Evolutionary conservation across 2,329 filamentous ascomycete genomes (phyloP).

Genomic region (Thelonectria rubi): DNA sequence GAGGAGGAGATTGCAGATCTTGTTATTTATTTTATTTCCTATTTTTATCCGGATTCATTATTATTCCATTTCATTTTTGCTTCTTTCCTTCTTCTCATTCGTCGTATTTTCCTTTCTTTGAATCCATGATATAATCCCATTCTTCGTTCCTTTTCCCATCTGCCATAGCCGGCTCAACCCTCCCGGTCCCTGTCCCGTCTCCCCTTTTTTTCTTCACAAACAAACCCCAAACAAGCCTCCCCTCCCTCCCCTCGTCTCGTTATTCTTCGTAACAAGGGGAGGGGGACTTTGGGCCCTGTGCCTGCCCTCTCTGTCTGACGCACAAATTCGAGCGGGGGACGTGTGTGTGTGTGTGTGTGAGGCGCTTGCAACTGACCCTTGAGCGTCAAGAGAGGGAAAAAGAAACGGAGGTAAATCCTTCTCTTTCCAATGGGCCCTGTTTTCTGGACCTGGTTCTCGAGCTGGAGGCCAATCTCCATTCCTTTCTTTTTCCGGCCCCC

Average conservation of each 20-base stretch:
- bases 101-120: neutral
- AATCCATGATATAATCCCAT: no score
- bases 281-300: neutral
- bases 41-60: no score
- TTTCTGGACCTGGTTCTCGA: constrained; percentile 16
- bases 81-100: no score
- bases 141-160: no score
- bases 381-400: neutral
- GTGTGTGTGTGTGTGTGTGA: neutral
- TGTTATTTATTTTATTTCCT: no score
- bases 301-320: neutral
- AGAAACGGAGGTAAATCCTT: neutral
- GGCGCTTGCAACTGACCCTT: neutral
- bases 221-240: no score
- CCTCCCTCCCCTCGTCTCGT: no score
- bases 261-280: no score
- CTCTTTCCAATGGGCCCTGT: neutral
- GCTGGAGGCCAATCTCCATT: neutral
- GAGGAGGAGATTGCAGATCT: no score
- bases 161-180: neutral
- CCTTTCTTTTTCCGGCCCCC: no score
- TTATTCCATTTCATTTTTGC: no score
- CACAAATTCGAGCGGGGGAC: neutral
- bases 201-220: neutral
- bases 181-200: neutral